Percentiles rank a stretch among this genome's conserved stretches.
phyloP scores from a whole-genome alignment of 2,329 filamentous ascomycete species.

The Verticillium alfalfae region DNA sequence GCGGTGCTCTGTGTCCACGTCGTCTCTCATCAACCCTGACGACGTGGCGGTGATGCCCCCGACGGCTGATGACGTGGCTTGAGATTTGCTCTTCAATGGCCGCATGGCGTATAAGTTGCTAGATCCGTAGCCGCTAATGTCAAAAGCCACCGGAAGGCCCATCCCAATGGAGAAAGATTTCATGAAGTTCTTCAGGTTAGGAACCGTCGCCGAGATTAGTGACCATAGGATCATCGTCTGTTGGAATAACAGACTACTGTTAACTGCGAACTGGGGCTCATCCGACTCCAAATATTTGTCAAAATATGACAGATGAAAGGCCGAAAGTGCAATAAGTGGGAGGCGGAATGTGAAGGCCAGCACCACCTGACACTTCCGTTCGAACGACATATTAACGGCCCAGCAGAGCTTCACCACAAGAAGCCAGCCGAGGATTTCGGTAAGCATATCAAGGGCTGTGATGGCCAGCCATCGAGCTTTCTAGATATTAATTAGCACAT shows the following conservation, averaged over 20 bases:
- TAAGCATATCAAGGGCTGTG: conserved; percentile 10
- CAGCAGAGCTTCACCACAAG: conserved; percentile 9
- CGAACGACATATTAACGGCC: conserved; percentile 11
- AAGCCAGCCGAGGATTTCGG: conserved; percentile 11
- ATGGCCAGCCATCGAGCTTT: conserved; percentile 8
- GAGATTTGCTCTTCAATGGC: conserved; percentile 4
- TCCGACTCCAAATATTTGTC: conserved; percentile 2
- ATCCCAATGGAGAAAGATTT: conserved; percentile 13
- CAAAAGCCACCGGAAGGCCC: conserved; percentile 5
- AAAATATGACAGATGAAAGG: conserved; percentile 8
- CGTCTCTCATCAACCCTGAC: not conserved
- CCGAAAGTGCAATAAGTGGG: conserved; percentile 10
- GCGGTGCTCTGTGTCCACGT: not conserved
- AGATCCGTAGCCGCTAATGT: conserved; percentile 5
- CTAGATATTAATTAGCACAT: not conserved
- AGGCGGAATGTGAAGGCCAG: conserved; percentile 15
- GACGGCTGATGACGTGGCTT: not conserved
- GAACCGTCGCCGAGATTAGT: conserved; percentile 15
- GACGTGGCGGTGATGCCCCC: not conserved
- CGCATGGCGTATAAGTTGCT: conserved; percentile 6
- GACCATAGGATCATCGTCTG: conserved; percentile 14
- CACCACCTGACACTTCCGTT: conserved; percentile 11
- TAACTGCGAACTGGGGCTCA: conserved; percentile 11
- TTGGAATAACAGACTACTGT: conserved; percentile 10
- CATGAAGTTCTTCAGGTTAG: conserved; percentile 15